Evolutionary conservation across 176 grass and related monocot species (phyloP).

Genomic region (Phoenix roebelenii): DNA sequence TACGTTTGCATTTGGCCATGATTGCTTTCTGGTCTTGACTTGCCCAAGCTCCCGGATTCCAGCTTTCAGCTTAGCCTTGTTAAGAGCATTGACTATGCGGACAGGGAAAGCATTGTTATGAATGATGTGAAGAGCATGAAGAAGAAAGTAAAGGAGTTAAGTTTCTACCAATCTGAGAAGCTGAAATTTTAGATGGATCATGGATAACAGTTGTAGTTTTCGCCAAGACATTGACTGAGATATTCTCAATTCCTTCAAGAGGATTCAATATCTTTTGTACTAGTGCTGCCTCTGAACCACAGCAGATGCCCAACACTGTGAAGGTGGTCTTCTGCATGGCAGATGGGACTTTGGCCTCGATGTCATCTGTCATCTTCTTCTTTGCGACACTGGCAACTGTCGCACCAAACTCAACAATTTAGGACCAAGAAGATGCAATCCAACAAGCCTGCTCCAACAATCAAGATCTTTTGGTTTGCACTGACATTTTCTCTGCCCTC

Average conservation of each 20-base stretch:
- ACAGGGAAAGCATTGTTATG: not conserved
- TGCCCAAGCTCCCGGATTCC: not conserved
- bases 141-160: not conserved
- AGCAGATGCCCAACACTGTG: constrained; percentile 10
- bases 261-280: not conserved
- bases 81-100: constrained; percentile 1
- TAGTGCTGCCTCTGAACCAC: not conserved
- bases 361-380: not conserved
- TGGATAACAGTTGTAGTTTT: constrained; percentile 3
- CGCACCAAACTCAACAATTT: too few relatives aligned
- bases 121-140: not conserved
- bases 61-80: constrained; percentile 7
- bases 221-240: constrained; percentile 5
- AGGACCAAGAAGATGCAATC: too few relatives aligned
- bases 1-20: not conserved
- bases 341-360: not conserved
- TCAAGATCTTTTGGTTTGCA: too few relatives aligned
- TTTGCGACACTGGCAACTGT: too few relatives aligned
- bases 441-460: too few relatives aligned
- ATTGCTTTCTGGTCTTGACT: not conserved
- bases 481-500: too few relatives aligned
- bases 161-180: constrained; percentile 9
- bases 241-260: constrained; percentile 4
- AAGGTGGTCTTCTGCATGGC: constrained; percentile 7
- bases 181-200: not conserved